Percentiles rank a stretch among this genome's conserved stretches.
Conservation (phyloP, 306 rosid species). For the Fragaria vesca region DNA sequence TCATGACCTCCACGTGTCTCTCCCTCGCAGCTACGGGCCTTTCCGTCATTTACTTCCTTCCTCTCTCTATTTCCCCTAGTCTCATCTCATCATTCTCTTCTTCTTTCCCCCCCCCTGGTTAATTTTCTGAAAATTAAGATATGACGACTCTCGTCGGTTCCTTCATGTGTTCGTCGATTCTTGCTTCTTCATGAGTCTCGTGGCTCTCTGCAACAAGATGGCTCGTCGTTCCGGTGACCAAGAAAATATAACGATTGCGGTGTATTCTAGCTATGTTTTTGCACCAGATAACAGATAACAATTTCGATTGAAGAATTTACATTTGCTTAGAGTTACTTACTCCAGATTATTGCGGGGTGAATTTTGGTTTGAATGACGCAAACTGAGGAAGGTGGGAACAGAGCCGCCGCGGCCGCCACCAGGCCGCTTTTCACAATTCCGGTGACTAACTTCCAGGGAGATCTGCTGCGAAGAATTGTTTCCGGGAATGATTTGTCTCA, state of each 20-base stretch:
- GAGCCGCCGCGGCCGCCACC: slow-evolving; percentile 20
- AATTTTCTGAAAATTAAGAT: not conserved
- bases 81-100: too few species aligned
- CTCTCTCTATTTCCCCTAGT: too few species aligned
- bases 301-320: not conserved
- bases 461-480: slow-evolving; percentile 44
- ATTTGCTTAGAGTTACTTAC: too few species aligned
- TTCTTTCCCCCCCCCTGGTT: not conserved
- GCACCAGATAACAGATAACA: not conserved
- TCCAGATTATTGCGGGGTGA: too few species aligned
- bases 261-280: not conserved
- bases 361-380: slow-evolving; percentile 35
- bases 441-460: slow-evolving; percentile 35
- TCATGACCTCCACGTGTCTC: slow-evolving; percentile 41
- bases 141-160: not conserved
- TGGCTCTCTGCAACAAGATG: not conserved
- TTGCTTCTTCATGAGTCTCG: not conserved
- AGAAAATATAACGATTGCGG: slow-evolving; percentile 23
- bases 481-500: slow-evolving; percentile 27
- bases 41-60: slow-evolving; percentile 18
- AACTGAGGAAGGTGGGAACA: slow-evolving; percentile 30
- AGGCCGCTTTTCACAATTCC: slow-evolving; percentile 20
- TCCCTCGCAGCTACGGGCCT: not conserved
- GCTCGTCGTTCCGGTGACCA: not conserved
- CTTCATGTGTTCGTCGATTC: not conserved